Conservation (phyloP, 2,329 filamentous ascomycete genomes). For the Penicillium paneum region DNA sequence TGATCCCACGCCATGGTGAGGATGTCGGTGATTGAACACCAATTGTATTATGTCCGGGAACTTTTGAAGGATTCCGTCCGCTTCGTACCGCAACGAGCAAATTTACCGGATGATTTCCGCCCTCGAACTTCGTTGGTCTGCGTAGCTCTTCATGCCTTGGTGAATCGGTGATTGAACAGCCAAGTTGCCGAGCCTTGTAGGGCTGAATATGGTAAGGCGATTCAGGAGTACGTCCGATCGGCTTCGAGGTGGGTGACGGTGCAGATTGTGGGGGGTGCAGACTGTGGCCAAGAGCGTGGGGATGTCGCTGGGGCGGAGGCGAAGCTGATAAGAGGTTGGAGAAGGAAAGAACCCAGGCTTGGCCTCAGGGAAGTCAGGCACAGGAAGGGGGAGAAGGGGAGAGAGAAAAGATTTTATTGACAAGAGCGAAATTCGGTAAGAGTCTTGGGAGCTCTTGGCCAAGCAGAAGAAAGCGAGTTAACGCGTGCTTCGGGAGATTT, state of each 20-base stretch:
- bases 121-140: conserved; percentile 18
- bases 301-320: conserved; percentile 2
- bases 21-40: not conserved
- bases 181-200: conserved; percentile 16
- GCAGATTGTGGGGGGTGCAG: conserved; percentile 2
- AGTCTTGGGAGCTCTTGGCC: conserved; percentile 23
- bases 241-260: not conserved
- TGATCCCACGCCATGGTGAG: conserved; percentile 51
- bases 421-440: conserved; percentile 6
- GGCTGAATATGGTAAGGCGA: conserved; percentile 10
- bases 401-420: conserved; percentile 3
- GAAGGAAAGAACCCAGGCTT: not conserved
- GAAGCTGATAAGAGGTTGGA: not conserved
- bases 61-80: not conserved
- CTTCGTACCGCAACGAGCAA: conserved; percentile 11
- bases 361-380: not conserved
- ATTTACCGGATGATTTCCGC: conserved; percentile 26
- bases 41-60: conserved; percentile 5
- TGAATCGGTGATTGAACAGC: conserved; percentile 2
- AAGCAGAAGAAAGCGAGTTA: conserved; percentile 9
- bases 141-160: conserved; percentile 31
- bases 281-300: conserved; percentile 5
- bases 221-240: not conserved
- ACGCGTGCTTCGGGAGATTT: conserved; percentile 15
- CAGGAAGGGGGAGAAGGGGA: not conserved